Percentiles rank a stretch among this genome's conserved stretches.
Conservation (phyloP, 2,329 filamentous ascomycete genomes). For the Arthrobotrys iridis region DNA sequence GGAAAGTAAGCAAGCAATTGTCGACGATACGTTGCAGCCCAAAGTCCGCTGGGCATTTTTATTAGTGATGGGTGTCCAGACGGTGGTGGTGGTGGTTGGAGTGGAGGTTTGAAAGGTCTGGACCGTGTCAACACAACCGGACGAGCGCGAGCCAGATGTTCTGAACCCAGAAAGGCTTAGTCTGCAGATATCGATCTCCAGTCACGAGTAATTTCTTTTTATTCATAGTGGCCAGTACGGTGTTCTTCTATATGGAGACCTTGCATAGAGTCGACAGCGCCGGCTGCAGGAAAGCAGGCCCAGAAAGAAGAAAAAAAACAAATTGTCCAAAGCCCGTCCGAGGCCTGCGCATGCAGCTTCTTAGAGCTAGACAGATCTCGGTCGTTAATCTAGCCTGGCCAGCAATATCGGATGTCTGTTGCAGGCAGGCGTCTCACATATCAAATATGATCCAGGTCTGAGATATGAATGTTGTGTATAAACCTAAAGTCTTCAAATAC, state of each 20-base stretch:
- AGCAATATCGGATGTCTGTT: conserved; percentile 39
- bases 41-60: conserved; percentile 15
- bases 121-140: conserved; percentile 25
- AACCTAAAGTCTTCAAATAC: conserved; percentile 53
- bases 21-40: not conserved
- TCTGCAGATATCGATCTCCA: not conserved
- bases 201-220: conserved; percentile 13
- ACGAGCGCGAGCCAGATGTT: not conserved
- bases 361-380: conserved; percentile 34
- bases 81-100: not conserved
- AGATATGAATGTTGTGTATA: conserved; percentile 45
- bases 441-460: conserved; percentile 44
- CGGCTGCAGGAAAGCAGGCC: conserved; percentile 8
- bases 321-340: conserved; percentile 26
- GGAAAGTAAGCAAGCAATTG: not conserved
- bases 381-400: conserved; percentile 41
- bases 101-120: conserved; percentile 2
- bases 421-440: conserved; percentile 26
- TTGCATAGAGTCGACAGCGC: conserved; percentile 35
- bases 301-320: conserved; percentile 38
- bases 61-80: no score
- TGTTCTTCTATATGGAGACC: conserved; percentile 23
- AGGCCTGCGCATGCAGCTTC: conserved; percentile 30
- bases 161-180: not conserved
- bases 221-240: not conserved